Evolutionary conservation across 176 grass and related monocot species (phyloP), one percentile per base, ranked within the genome.

Genomic region (Urochloa ruziziensis): DNA sequence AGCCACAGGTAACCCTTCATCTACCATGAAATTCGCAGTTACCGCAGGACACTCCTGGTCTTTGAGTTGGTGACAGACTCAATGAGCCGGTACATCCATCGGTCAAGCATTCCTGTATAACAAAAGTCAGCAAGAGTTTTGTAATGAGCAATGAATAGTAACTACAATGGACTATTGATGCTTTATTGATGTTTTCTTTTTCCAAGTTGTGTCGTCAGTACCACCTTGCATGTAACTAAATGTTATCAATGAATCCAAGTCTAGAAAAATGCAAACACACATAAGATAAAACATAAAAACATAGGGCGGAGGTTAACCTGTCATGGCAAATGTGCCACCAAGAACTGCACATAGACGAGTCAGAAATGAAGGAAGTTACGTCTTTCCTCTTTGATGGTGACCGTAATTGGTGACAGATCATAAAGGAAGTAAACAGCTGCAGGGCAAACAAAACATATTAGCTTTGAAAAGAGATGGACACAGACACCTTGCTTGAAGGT

Each of bases 241-340:
- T 34, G 46, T 17, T 28, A 5, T 36, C 40, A 42, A 30, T 17
- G 17, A 62, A 52, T 71, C 7, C 2, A 76, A 29, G 16, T 73
- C 42, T 15, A 36, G 35, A 48, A 51, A 69, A 1, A 46, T 47
- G 33, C 43, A 39, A 74, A 65, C 3, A 71, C 33, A 3, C 39
- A 40, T 46, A 67, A 66, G 16, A 80, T 35, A 70, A 28, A 48
- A 48, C 13, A 17, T 19, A 79, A 51, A 61, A 52, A 25, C 74
- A 62, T 37, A 64, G 51, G 64, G 70, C 73, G 67, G 25, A 85
- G 6, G 18, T 33, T 56, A 64, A 98, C 96, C 96, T 85, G 93
- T 99, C 91, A 99, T 86, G 75, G 96, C 96, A 93, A 99, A 99
- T 80, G 96, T 99, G 53, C 96, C 96, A 18, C 96, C 96, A 92